These are phyloP conservation scores for Irpex lacteus DNA, from an alignment of 1,284 basidiomycete genomes.

Conservation along the genomic window DNA sequence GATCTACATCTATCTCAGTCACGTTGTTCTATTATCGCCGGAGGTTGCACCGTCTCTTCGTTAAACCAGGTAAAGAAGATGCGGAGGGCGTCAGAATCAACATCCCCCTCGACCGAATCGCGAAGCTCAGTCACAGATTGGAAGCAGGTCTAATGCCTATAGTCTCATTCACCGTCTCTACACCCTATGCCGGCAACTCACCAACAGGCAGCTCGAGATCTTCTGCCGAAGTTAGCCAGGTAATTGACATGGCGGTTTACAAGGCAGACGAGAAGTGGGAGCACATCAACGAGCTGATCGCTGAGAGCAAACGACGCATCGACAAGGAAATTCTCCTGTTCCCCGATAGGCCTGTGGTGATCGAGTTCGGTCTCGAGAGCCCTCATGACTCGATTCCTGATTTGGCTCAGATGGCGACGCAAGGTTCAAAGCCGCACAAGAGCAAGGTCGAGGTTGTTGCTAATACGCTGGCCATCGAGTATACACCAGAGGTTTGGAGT, in stretches of 20 bases:
- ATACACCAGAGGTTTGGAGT: slow-evolving; percentile 43
- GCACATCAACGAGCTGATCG: not conserved
- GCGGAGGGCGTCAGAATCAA: slow-evolving; percentile 50
- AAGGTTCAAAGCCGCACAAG: not conserved
- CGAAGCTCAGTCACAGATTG: slow-evolving; percentile 11
- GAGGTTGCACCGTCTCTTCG: slow-evolving; percentile 35
- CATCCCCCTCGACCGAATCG: slow-evolving; percentile 51
- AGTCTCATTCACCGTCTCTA: slow-evolving; percentile 15
- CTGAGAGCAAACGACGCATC: not conserved
- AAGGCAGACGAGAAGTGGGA: slow-evolving; percentile 2
- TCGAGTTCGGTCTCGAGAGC: slow-evolving; percentile 20
- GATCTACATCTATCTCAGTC: slow-evolving; percentile 25
- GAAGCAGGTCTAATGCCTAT: slow-evolving; percentile 19
- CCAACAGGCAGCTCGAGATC: not conserved
- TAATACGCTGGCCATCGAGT: slow-evolving; percentile 23
- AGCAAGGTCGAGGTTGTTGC: slow-evolving; percentile 16
- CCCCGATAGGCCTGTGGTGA: slow-evolving; percentile 16
- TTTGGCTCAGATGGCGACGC: not conserved
- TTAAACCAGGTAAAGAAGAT: slow-evolving; percentile 27
- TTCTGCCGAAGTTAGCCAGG: not conserved
- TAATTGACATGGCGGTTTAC: slow-evolving; percentile 10
- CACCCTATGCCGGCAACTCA: not conserved
- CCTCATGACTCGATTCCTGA: not conserved
- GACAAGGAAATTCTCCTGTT: slow-evolving; percentile 8
- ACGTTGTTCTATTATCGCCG: slow-evolving; percentile 46